Evolutionary conservation across 2,329 filamentous ascomycete genomes (phyloP).

Genomic region (Apiospora pterosperma): DNA sequence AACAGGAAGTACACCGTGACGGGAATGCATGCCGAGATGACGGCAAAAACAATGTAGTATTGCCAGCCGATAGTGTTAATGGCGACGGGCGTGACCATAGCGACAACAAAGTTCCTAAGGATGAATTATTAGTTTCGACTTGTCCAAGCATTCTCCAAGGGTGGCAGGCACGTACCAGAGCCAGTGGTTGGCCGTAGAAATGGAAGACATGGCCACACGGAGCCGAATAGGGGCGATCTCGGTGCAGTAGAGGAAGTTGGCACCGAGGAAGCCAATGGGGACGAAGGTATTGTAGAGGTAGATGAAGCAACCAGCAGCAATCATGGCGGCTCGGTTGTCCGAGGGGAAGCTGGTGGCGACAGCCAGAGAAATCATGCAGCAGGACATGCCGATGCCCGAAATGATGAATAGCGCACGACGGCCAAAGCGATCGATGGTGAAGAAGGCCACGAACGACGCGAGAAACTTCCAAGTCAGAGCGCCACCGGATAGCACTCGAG

Average conservation of each 20-base stretch:
- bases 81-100: constrained; percentile 42
- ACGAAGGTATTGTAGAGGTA: constrained; percentile 61
- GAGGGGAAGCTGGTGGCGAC: constrained; percentile 46
- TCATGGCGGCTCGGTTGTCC: constrained; percentile 41
- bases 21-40: constrained; percentile 41
- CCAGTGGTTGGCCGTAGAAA: constrained; percentile 54
- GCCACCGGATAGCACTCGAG: constrained; percentile 41
- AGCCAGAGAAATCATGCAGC: constrained; percentile 52
- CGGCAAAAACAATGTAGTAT: constrained; percentile 49
- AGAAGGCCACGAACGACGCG: constrained; percentile 46
- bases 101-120: constrained; percentile 38
- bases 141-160: neutral
- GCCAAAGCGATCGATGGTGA: constrained; percentile 48
- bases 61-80: constrained; percentile 47
- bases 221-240: constrained; percentile 52
- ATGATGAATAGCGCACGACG: constrained; percentile 49
- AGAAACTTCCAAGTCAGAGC: constrained; percentile 46
- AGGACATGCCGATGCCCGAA: constrained; percentile 47
- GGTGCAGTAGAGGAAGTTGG: constrained; percentile 58
- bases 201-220: constrained; percentile 51
- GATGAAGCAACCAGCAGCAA: constrained; percentile 52
- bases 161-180: constrained; percentile 32
- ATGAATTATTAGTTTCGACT: constrained; percentile 4
- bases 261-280: constrained; percentile 55
- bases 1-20: constrained; percentile 41